Percentiles rank a stretch among this genome's conserved stretches.
These are phyloP conservation scores for Aphanocladium album DNA, from an alignment of 2,329 filamentous ascomycete genomes.

Conservation along the genomic window DNA sequence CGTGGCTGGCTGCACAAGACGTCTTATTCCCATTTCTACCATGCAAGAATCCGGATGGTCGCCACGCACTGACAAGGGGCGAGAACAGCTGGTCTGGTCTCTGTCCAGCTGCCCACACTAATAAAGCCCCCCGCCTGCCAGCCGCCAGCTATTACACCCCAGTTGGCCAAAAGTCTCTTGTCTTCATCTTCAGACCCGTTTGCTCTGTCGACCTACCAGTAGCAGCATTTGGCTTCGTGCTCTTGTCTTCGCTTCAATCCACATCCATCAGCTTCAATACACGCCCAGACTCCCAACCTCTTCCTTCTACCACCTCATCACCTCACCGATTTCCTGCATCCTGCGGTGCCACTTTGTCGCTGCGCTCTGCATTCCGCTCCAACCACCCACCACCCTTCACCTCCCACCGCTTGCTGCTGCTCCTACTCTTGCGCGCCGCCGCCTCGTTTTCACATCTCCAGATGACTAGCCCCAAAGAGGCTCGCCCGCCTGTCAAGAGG, in stretches of 20 bases:
- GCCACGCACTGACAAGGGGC: too few relatives aligned
- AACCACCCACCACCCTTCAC: background rate
- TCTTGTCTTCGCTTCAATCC: background rate
- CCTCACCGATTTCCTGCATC: background rate
- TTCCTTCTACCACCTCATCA: background rate
- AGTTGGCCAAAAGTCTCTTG: background rate
- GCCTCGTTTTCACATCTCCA: constrained; percentile 12
- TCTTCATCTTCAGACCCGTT: background rate
- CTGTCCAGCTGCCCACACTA: background rate
- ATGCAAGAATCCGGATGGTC: background rate
- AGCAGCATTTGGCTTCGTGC: background rate
- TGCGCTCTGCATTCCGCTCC: background rate
- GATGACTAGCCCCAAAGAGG: constrained; percentile 14
- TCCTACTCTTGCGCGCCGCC: background rate
- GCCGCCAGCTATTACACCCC: background rate
- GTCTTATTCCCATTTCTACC: background rate
- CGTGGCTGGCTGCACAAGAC: background rate
- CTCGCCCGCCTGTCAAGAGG: constrained; percentile 13
- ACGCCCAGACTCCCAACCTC: background rate
- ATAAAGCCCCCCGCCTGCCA: too few relatives aligned
- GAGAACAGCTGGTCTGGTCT: background rate
- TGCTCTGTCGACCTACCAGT: too few relatives aligned
- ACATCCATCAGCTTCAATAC: background rate
- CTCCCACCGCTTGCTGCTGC: background rate
- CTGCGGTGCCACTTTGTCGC: constrained; percentile 3